Evolutionary conservation across 2,329 filamentous ascomycete species (phyloP), one percentile per base, ranked within the genome.

Genomic region (Cercospora zeina): DNA sequence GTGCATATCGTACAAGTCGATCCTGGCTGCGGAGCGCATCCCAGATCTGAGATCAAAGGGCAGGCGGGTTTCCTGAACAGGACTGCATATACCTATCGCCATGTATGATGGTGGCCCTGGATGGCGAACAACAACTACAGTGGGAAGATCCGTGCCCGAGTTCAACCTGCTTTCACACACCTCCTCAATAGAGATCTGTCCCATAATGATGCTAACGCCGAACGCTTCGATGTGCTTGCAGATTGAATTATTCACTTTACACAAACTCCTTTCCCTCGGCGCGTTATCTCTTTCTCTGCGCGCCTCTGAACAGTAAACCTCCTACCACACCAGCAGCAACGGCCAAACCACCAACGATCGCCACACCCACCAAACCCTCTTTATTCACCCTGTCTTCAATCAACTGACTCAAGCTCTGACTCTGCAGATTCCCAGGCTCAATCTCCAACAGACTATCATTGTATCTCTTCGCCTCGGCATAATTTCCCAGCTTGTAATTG

Each of bases 401-500:
- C 75, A 97, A 80, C 50, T 87, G 84, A 71, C 90, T 87, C 77
- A 99, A 79, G 77, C 96, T 96, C 60, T 87, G 83, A 27, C 93
- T 92, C 79, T 99, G 95, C 72, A 97, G 78, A 77, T 97, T 99
- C 51, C 85, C 87, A 8, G 92, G 91, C 79, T 99, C 95, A 75
- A 93, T 89, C 65, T 97, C 91, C 58, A 97, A 79, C 65, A 99
- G 81, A 54, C 93, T 83, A 73, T 97, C 93, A 77, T 99, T 99
- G 80, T 97, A 97, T 74, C 91, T 85, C 72, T 93, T 85, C 63
- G 93, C 93, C 75, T 99, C 95, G 64, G 88, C 92, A 77, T 97
- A 99, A 83, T 97, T 97, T 65, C 93, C 93, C 51, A 99, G 86
- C 82, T 97, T 97, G 85, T 93, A 97, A 82, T 97, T 96, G 66